Base-by-base conservation (phyloP, 1,284 basidiomycete genomes). In the Cryptococcus sp. region DNA sequence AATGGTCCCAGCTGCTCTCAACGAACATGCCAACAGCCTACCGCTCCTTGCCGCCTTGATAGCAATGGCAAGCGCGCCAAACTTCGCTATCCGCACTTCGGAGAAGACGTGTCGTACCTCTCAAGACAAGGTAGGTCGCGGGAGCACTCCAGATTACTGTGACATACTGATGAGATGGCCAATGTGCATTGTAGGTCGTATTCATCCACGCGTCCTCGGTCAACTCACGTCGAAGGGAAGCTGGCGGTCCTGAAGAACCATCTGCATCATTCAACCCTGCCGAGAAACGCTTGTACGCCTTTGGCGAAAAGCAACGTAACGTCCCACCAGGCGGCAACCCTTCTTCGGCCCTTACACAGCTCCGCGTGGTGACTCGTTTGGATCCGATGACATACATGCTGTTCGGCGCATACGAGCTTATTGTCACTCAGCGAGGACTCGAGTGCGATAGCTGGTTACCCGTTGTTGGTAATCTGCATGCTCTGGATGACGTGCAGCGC, bases 401-500 rank as follows among this genome's bases (percentile, higher is more conserved):
- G 11, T 97, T 98, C 66, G 94, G 94, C 15, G 92, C 93, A 0
- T 87, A 90, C 74, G 83, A 88, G 55, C 83, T 93, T 44, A 79
- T 84, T 57, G 83, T 87, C 46, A 85, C 83, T 0, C 82, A 84
- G 45, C 82, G 84, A 17, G 89, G 90, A 2, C 77, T 93, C 29
- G 87, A 89, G 71, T 94, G 91, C 73, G 94, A 98, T 70, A 85
- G 85, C 46, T 98, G 94, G 94, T 80, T 97, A 22, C 91, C 92
- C 11, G 84, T 97, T 51, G 82, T 86, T 25, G 93, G 93, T 45
- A 83, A 88, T 64, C 74, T 87, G 58, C 85, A 88, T 66, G 85
- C 86, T 5, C 79, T 98, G 63, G 91, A 95, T 74, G 88, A 93
- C 66, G 80, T 96, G 22, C 88, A 89, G 70, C 83, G 86, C n/a